These are phyloP conservation scores for Pythium insidiosum DNA, from an alignment of 352 stramenopile genomes.

Conservation along the genomic window DNA sequence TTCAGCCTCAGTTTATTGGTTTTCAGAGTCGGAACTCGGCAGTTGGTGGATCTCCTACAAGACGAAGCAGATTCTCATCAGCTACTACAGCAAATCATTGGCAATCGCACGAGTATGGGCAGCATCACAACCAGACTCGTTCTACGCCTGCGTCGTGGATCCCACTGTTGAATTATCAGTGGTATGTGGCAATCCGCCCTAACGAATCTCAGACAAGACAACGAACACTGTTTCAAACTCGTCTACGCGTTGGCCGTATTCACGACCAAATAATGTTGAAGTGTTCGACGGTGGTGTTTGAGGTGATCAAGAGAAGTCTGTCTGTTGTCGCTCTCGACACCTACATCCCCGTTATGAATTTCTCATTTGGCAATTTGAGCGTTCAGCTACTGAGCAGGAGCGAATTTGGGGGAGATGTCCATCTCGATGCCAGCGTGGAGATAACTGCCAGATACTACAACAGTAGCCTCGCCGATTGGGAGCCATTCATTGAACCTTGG, in stretches of 20 bases:
- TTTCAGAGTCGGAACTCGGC: too few relatives aligned
- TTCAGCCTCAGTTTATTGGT: too few relatives aligned
- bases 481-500: conserved; percentile 85
- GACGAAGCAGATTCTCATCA: conserved; percentile 61
- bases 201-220: conserved; percentile 31
- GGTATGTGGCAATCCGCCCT: conserved; percentile 45
- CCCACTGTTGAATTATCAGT: conserved; percentile 70
- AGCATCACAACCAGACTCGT: conserved; percentile 23
- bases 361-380: conserved; percentile 80
- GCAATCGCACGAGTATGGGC: conserved; percentile 17
- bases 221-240: conserved; percentile 50
- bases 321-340: conserved; percentile 83
- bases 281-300: conserved; percentile 78
- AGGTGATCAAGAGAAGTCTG: conserved; percentile 87
- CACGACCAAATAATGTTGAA: conserved; percentile 62
- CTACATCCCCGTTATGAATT: conserved; percentile 88
- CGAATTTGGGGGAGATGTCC: conserved; percentile 56
- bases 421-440: conserved; percentile 67
- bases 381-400: conserved; percentile 59
- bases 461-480: conserved; percentile 79
- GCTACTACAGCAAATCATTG: conserved; percentile 42
- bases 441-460: conserved; percentile 87
- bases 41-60: conserved; percentile 30
- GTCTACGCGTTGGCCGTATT: conserved; percentile 59
- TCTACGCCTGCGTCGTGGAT: conserved; percentile 41